Percentiles rank a stretch among this genome's conserved stretches.
phyloP scores from a whole-genome alignment of 805 yeast species.

The Saccharomycopsis sp. region DNA sequence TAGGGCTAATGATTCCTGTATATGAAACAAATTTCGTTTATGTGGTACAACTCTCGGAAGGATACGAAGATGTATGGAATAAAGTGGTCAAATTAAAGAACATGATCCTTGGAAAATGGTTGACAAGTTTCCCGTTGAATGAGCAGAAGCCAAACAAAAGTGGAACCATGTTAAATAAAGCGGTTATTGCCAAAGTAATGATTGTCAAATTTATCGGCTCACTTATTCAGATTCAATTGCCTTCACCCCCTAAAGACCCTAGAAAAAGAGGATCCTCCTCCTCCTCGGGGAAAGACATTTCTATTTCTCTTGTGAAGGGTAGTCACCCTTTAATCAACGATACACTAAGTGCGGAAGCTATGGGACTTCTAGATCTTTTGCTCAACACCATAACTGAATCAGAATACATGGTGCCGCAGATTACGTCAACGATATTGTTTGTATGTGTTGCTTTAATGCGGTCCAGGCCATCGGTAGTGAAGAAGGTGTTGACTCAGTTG shows the following conservation, averaged over 20 bases:
- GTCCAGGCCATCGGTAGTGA: conserved; percentile 52
- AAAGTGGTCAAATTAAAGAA: neutral
- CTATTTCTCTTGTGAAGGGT: conserved; percentile 43
- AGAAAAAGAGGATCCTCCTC: conserved; percentile 21
- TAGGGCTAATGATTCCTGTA: neutral
- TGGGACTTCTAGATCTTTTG: conserved; percentile 58
- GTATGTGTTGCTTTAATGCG: conserved; percentile 57
- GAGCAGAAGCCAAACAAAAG: neutral
- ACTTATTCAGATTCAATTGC: conserved; percentile 48
- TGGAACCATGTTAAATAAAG: neutral
- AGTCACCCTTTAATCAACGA: conserved; percentile 62
- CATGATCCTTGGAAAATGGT: neutral
- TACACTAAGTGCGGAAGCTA: conserved; percentile 64
- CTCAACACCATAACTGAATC: conserved; percentile 51
- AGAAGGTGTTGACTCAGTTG: conserved; percentile 43
- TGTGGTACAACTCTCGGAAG: neutral
- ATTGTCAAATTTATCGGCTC: conserved; percentile 66
- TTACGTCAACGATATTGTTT: conserved; percentile 63
- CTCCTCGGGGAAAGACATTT: conserved; percentile 30
- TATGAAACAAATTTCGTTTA: neutral
- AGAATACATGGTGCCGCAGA: conserved; percentile 46
- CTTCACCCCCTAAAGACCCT: conserved; percentile 26
- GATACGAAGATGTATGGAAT: neutral
- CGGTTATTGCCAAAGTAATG: conserved; percentile 44
- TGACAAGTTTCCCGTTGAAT: neutral